Percentiles rank a stretch among this genome's conserved stretches.
phyloP scores from a whole-genome alignment of 2,329 filamentous ascomycete species.

The Colletotrichum caudatum region DNA sequence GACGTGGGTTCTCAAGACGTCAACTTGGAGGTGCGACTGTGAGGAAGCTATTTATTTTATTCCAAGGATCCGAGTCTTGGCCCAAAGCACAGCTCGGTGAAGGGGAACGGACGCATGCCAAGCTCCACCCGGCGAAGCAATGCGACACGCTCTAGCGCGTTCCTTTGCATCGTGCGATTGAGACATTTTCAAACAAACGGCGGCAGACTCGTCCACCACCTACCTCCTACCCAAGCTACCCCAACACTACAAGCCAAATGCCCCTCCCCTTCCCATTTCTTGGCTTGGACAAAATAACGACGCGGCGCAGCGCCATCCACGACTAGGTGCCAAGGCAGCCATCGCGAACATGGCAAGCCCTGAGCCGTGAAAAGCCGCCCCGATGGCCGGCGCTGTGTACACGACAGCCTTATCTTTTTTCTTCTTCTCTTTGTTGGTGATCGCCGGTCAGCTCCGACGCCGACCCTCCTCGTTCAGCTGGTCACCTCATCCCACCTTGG shows the following conservation, averaged over 20 bases:
- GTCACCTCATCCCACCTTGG: conserved; percentile 1
- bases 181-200: conserved; percentile 40
- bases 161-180: conserved; percentile 32
- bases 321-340: conserved; percentile 19
- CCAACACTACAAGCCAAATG: not conserved
- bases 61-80: not conserved
- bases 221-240: not conserved
- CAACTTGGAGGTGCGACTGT: not conserved
- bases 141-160: conserved; percentile 28
- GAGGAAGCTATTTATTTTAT: not conserved
- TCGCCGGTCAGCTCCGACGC: conserved; percentile 18
- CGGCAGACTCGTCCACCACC: not conserved
- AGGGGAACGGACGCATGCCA: not conserved
- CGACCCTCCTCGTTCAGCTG: not conserved
- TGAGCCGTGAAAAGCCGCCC: conserved; percentile 40
- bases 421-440: conserved; percentile 11
- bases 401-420: conserved; percentile 30
- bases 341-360: not conserved
- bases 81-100: conserved; percentile 6
- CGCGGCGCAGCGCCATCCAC: conserved; percentile 27
- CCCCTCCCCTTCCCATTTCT: conserved; percentile 21
- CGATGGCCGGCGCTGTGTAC: conserved; percentile 30
- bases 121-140: conserved; percentile 20
- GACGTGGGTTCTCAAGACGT: not conserved
- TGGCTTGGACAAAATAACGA: not conserved